Evolutionary conservation across 352 stramenopile genomes (phyloP), one percentile per base, ranked within the genome.

Genomic region (Phytopythium delawarense): DNA sequence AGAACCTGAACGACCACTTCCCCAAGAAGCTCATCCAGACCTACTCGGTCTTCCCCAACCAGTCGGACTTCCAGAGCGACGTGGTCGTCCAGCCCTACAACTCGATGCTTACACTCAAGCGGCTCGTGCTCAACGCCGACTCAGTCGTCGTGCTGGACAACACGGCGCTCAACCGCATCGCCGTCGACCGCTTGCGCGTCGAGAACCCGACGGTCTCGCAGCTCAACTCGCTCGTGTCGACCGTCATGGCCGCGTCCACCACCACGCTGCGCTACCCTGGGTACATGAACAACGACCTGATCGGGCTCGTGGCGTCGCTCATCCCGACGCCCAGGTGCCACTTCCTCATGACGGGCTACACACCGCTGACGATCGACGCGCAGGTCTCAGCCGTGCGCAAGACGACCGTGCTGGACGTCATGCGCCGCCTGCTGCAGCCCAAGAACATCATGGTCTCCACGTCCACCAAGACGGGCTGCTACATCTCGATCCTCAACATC

Each of bases 391-490:
- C 91, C 13, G 94, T 99, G 59, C 87, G 97, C 55, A 99, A 99
- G 79, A 99, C 98, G 18, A 99, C 96, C 8, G 98, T 99, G 15
- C 81, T 99, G 25, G 98, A 99, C 76, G 97, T 99, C 23, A 99
- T 99, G 97, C 86, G 98, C 52, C 93, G 98, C 39, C 68, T 97
- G 57, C 68, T 97, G 55, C 86, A 93, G 76, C 92, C 97, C 7
- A 99, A 99, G 76, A 99, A 99, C 83, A 99, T 99, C 72, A 99
- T 99, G 98, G 97, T 99, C 15, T 98, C 90, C n/a, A 97, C 96
- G 42, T 95, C 85, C 6, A 94, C 96, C 18, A 96, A 97, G 66
- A 97, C 94, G 25, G 97, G 97, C 7, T 99, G 96, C 74, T 99
- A 99, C 81, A 98, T 99, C 59, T 99, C 94, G 42, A 98, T 99